A percentile compares a stretch with the other conserved stretches of the same genome.
These are phyloP conservation scores for Gossypium australe DNA, from an alignment of 345 rosid species.

Conservation along the genomic window DNA sequence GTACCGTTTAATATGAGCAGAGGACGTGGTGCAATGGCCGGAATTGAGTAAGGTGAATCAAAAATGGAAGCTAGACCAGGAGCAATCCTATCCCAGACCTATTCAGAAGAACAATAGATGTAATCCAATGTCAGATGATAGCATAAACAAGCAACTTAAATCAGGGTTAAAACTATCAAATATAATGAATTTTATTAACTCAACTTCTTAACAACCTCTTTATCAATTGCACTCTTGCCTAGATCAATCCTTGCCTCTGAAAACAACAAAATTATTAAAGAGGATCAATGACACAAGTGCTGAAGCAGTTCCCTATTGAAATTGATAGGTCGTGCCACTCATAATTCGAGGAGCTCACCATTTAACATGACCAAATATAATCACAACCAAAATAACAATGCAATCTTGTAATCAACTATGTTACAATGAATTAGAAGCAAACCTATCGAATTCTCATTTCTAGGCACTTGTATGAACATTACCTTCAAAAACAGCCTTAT, in stretches of 20 bases:
- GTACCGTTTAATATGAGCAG: conserved; percentile 68
- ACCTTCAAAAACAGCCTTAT: conserved; percentile 85
- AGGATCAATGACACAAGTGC: conserved; percentile 8
- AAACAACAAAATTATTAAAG: conserved; percentile 1
- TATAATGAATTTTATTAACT: conserved; percentile 8
- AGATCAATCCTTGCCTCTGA: conserved; percentile 70
- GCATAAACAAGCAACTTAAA: not conserved
- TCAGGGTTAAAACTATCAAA: not conserved
- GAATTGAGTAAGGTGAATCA: conserved; percentile 66
- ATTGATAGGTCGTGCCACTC: not conserved
- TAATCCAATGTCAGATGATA: not conserved
- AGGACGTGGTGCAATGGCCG: conserved; percentile 67
- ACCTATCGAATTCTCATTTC: not conserved
- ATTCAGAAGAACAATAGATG: conserved; percentile 10
- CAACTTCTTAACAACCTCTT: conserved; percentile 80
- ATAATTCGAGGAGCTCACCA: not conserved
- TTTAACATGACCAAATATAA: not conserved
- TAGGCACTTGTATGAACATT: not conserved
- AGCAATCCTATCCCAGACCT: conserved; percentile 95
- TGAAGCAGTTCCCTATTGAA: not conserved
- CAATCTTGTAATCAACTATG: not conserved
- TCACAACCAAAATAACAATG: not conserved
- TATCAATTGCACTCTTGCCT: conserved; percentile 60
- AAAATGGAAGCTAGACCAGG: conserved; percentile 74
- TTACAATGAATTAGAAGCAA: not conserved